Conservation (phyloP, 2,329 filamentous ascomycete species). For the Pyricularia pennisetigena region DNA sequence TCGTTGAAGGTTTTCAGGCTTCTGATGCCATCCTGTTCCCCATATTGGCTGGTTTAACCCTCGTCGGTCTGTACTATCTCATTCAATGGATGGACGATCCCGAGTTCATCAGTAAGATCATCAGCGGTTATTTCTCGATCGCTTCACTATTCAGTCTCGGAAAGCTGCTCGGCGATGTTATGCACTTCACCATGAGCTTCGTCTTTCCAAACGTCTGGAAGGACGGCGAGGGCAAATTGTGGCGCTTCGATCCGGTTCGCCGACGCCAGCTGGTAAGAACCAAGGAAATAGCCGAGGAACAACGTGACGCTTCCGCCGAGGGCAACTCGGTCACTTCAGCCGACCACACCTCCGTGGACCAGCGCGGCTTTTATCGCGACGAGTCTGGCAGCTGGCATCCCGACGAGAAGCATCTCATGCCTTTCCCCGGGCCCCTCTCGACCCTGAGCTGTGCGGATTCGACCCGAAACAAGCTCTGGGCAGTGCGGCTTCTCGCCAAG, state of each 20-base stretch:
- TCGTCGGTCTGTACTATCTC: conserved; percentile 71
- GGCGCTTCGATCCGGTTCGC: conserved; percentile 30
- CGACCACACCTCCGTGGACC: background rate
- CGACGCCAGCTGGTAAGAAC: conserved; percentile 24
- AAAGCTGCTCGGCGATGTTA: conserved; percentile 61
- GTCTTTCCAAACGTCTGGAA: conserved; percentile 67
- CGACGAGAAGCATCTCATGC: conserved; percentile 22
- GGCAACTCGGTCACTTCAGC: background rate
- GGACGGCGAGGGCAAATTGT: conserved; percentile 28
- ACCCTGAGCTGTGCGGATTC: conserved; percentile 16
- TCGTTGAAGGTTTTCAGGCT: conserved; percentile 54
- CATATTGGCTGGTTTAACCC: conserved; percentile 59
- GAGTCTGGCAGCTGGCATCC: conserved; percentile 12
- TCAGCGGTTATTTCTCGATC: conserved; percentile 74
- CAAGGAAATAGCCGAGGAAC: background rate
- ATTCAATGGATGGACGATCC: conserved; percentile 85
- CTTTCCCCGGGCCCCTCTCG: conserved; percentile 28
- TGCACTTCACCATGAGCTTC: conserved; percentile 55
- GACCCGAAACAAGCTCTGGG: conserved; percentile 30
- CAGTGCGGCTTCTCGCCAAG: conserved; percentile 36
- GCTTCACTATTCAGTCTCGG: conserved; percentile 71
- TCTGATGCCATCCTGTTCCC: conserved; percentile 82
- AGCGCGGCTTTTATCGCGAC: background rate
- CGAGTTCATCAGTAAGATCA: conserved; percentile 67
- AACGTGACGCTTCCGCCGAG: conserved; percentile 11